A percentile compares a stretch with the other conserved stretches of the same genome.
phyloP scores from a whole-genome alignment of 805 yeast species.

The Barnettozyma populi region DNA sequence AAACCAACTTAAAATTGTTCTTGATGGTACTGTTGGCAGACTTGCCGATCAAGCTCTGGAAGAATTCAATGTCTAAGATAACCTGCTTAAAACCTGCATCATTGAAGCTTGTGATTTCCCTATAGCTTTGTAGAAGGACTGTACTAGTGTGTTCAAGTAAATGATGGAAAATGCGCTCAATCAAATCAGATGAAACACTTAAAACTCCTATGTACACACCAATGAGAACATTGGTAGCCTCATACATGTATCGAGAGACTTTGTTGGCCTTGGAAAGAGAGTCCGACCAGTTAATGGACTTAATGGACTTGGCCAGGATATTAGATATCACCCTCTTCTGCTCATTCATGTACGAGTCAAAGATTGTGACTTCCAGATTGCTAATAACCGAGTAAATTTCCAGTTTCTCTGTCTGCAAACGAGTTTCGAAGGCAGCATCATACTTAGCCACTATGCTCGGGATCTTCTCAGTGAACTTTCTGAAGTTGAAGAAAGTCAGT shows the following conservation, averaged over 20 bases:
- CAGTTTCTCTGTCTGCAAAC: slow-evolving; percentile 36
- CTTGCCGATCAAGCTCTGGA: slow-evolving; percentile 29
- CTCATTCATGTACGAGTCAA: slow-evolving; percentile 46
- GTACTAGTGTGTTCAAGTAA: slow-evolving; percentile 36
- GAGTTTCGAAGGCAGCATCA: slow-evolving; percentile 45
- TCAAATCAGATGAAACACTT: slow-evolving; percentile 41
- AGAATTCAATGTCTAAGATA: slow-evolving; percentile 49
- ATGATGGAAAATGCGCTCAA: slow-evolving; percentile 40
- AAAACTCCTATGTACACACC: slow-evolving; percentile 47
- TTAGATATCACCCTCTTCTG: slow-evolving; percentile 37
- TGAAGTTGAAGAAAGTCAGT: slow-evolving; percentile 49
- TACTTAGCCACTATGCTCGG: slow-evolving; percentile 45
- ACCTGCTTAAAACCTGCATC: slow-evolving; percentile 45
- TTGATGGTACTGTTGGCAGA: slow-evolving; percentile 9
- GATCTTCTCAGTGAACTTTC: slow-evolving; percentile 37
- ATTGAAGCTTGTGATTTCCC: slow-evolving; percentile 40
- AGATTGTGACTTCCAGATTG: slow-evolving; percentile 47
- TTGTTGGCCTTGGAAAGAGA: slow-evolving; percentile 29
- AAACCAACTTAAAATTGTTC: slow-evolving; percentile 20
- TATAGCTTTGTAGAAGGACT: slow-evolving; percentile 32
- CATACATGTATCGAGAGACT: slow-evolving; percentile 43
- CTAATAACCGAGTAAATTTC: slow-evolving; percentile 41
- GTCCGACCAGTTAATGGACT: slow-evolving; percentile 38
- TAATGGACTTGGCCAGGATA: slow-evolving; percentile 36
- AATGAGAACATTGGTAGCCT: slow-evolving; percentile 42